Evolutionary conservation across 768 basidiomycete species (phyloP).

Genomic region (Psilocybe cyanescens): DNA sequence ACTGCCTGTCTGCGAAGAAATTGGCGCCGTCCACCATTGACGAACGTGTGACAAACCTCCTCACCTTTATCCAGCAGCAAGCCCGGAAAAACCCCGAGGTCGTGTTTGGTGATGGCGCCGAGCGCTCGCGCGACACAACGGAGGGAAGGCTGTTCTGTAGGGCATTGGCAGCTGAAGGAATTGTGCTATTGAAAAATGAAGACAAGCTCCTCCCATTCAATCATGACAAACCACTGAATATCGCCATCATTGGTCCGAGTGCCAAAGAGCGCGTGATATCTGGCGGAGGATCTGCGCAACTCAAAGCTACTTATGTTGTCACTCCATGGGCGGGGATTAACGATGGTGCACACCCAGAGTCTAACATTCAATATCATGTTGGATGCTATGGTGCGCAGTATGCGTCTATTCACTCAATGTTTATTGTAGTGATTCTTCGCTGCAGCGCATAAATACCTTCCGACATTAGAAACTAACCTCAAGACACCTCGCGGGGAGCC

Average conservation of each 20-base stretch:
- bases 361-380: slow-evolving; percentile 58
- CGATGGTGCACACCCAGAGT: slow-evolving; percentile 48
- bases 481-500: slow-evolving; percentile 52
- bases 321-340: slow-evolving; percentile 66
- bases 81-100: slow-evolving; percentile 59
- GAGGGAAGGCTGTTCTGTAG: slow-evolving; percentile 58
- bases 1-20: slow-evolving; percentile 49
- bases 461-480: slow-evolving; percentile 65
- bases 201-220: slow-evolving; percentile 55
- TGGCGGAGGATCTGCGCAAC: slow-evolving; percentile 78
- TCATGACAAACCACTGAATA: slow-evolving; percentile 39
- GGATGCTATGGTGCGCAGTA: slow-evolving; percentile 62
- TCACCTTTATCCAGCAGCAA: slow-evolving; percentile 61
- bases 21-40: slow-evolving; percentile 48
- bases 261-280: slow-evolving; percentile 68
- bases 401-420: background rate
- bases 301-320: slow-evolving; percentile 68
- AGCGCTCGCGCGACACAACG: slow-evolving; percentile 56
- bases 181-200: slow-evolving; percentile 72
- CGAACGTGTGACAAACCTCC: slow-evolving; percentile 51
- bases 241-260: slow-evolving; percentile 75
- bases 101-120: slow-evolving; percentile 64
- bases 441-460: slow-evolving; percentile 68
- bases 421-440: background rate
- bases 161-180: slow-evolving; percentile 59